Base-by-base conservation (phyloP, 140 eudicot genomes). In the Ambrosia hybrid region DNA sequence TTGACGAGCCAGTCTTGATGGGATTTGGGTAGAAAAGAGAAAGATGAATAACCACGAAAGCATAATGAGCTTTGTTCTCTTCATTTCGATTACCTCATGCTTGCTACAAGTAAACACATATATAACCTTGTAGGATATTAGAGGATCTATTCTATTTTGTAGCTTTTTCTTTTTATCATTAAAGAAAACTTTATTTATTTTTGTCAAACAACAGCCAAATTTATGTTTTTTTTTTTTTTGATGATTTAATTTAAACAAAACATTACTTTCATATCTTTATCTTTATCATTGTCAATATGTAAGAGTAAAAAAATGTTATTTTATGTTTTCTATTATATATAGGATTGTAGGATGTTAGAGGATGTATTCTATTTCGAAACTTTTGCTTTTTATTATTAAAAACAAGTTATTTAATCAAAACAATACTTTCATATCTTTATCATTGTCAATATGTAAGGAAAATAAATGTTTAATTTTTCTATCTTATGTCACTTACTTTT, bases 11-110 rank as follows among this genome's bases (percentile, higher is more conserved):
- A 72, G 49, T 57, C 49, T 72, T 55, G 82, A 65, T 72, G 73
- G 78, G 63, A 78, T 78, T 43, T 56, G 53, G 30, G 69, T 51
- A 43, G 38, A 65, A 72, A 72, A 33, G 67, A 78, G 69, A 34
- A 78, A n/a, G 53, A 65, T 65, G 78, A 78, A 58, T 65, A 78
- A 21, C 64, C 73, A 71, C 65, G 57, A 72, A 56, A 48, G 57
- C 68, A 64, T 72, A 65, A 53, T 64, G 39, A 72, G 63, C 64
- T 78, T 65, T 65, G 57, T 72, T 65, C 39, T 78, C 63, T 65
- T 38, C 82, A 78, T 78, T 65, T 57, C 21, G 64, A 46, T 65
- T 56, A 33, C 62, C 48, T n/a, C 71, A 69, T 64, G 51, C 53
- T 57, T 16, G 57, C 34, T 14, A 64, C 69, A 30, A 56, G 63